phyloP scores from a whole-genome alignment of 2,329 filamentous ascomycete species.

The Coniochaeta ligniaria region DNA sequence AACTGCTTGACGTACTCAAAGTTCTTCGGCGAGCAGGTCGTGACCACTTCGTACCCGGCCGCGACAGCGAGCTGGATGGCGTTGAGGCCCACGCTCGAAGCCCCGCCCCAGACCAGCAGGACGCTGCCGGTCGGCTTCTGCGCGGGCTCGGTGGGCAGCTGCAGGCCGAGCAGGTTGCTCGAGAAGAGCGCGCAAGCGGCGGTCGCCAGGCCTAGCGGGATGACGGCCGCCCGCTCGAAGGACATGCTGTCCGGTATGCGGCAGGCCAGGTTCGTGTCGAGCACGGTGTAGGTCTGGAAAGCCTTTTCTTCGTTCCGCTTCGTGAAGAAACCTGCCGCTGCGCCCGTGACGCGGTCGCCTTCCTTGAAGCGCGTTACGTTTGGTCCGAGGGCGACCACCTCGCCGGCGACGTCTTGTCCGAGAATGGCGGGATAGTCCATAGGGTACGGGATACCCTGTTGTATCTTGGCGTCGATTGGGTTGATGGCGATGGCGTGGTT shows the following conservation, averaged over 20 bases:
- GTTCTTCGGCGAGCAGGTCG: neutral
- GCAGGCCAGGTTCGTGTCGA: constrained; percentile 10
- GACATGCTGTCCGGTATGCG: constrained; percentile 14
- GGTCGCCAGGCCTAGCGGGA: constrained; percentile 19
- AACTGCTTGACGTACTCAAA: neutral
- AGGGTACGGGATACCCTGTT: constrained; percentile 15
- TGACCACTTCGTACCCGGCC: constrained; percentile 8
- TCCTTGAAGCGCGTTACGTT: constrained; percentile 17
- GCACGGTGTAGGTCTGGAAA: constrained; percentile 18
- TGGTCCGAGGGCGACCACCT: constrained; percentile 21
- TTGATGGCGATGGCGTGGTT: constrained; percentile 21
- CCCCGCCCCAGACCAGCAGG: constrained; percentile 40
- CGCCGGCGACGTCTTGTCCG: constrained; percentile 24
- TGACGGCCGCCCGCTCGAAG: constrained; percentile 15
- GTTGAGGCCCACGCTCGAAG: constrained; percentile 32
- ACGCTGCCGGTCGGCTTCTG: constrained; percentile 4
- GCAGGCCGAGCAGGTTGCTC: constrained; percentile 11
- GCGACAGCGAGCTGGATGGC: constrained; percentile 30
- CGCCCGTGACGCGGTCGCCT: constrained; percentile 24
- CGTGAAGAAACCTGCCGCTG: constrained; percentile 11
- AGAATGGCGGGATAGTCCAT: constrained; percentile 23
- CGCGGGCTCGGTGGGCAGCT: constrained; percentile 7
- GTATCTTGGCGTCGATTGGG: constrained; percentile 22
- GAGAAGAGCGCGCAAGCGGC: constrained; percentile 18
- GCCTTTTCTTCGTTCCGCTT: constrained; percentile 12